Conservation (phyloP, 1,139 yeast genomes). For the Kazachstania sp. region DNA sequence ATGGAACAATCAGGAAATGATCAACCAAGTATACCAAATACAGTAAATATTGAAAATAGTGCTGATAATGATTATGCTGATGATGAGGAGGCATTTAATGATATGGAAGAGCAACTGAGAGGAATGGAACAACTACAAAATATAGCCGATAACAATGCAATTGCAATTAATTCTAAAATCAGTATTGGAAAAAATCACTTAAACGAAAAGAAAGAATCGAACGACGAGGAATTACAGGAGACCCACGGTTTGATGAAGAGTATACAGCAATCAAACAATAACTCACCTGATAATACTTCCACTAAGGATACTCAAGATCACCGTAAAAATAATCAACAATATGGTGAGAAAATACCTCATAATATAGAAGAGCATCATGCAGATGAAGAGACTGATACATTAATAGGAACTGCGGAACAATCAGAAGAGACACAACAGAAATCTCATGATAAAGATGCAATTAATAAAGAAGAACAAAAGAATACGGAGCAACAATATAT, state of each 20-base stretch:
- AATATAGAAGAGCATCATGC: too few relatives aligned
- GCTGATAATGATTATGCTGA: background rate
- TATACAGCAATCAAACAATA: too few relatives aligned
- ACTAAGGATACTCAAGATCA: too few relatives aligned
- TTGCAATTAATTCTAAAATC: background rate
- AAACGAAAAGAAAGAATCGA: background rate
- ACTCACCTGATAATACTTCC: too few relatives aligned
- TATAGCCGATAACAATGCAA: background rate
- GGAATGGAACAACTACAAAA: background rate
- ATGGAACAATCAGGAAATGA: background rate
- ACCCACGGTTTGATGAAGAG: background rate
- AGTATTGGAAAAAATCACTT: background rate
- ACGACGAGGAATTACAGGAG: background rate
- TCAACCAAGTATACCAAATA: background rate
- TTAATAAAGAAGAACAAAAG: constrained; percentile 5
- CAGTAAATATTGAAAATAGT: background rate
- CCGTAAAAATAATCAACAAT: too few relatives aligned
- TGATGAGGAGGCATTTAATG: constrained; percentile 1
- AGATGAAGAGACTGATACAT: background rate
- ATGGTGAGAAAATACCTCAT: too few relatives aligned
- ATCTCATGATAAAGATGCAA: background rate
- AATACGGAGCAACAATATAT: constrained; percentile 3
- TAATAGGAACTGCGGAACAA: background rate
- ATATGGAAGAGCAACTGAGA: too few relatives aligned
- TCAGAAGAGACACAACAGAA: background rate